phyloP scores from a whole-genome alignment of 2,329 filamentous ascomycete species.

The Venturia asperata region DNA sequence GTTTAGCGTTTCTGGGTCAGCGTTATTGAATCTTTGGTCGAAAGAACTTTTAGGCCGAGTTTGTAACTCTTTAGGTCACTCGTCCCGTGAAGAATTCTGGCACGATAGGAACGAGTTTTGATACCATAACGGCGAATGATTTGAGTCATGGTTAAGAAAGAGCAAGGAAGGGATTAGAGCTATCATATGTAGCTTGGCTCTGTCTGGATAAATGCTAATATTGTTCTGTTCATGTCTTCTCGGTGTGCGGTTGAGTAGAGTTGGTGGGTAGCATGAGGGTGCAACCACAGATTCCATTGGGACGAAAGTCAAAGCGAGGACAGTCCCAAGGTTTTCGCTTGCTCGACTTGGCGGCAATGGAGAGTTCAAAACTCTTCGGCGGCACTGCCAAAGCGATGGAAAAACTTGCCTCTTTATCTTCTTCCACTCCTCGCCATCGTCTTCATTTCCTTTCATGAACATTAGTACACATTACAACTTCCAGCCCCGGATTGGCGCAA shows the following conservation, averaged over 20 bases:
- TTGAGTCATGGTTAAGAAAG: not conserved
- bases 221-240: not conserved
- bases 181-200: not conserved
- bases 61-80: not conserved
- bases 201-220: slow-evolving; percentile 5
- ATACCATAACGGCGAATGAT: slow-evolving; percentile 4
- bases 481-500: not conserved
- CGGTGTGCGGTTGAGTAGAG: not conserved
- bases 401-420: not conserved
- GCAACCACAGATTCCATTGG: not conserved
- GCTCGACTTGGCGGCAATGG: no score
- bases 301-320: not conserved
- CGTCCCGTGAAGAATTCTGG: not conserved
- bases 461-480: not conserved
- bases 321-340: not conserved
- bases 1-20: not conserved
- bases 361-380: not conserved
- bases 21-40: not conserved
- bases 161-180: not conserved
- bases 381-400: not conserved
- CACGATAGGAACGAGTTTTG: not conserved
- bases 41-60: slow-evolving; percentile 1
- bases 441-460: not conserved
- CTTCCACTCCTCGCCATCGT: not conserved
- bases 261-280: not conserved